Evolutionary conservation across 1,139 yeast genomes (phyloP).

Genomic region (Zygosaccharomyces pseudobailii): DNA sequence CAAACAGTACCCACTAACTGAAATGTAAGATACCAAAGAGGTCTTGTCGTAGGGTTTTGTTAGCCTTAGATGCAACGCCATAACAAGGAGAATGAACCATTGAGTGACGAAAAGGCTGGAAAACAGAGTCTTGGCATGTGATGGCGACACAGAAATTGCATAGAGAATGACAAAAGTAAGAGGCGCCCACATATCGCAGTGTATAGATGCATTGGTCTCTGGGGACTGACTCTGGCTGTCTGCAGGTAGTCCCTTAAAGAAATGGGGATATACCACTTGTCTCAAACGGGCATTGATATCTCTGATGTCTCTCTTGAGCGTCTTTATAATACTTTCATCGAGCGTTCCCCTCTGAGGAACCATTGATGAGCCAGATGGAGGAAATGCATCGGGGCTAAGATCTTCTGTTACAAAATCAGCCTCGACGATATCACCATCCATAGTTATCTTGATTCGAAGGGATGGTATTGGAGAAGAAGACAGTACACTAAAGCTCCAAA

Average conservation of each 20-base stretch:
- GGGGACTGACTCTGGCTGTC: constrained; percentile 3
- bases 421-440: constrained; percentile 2
- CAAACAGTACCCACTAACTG: constrained; percentile 31
- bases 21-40: constrained; percentile 29
- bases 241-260: constrained; percentile 8
- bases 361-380: not conserved
- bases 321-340: constrained; percentile 29
- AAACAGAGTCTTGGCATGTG: constrained; percentile 27
- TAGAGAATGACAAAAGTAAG: constrained; percentile 29
- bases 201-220: constrained; percentile 10
- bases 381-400: constrained; percentile 1
- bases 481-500: not conserved
- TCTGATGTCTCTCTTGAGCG: constrained; percentile 31
- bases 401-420: constrained; percentile 5
- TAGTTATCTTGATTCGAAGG: not conserved
- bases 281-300: constrained; percentile 31
- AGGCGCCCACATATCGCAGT: constrained; percentile 35
- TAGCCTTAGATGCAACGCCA: constrained; percentile 30
- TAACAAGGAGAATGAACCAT: constrained; percentile 27
- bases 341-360: constrained; percentile 29
- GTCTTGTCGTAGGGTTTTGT: constrained; percentile 23
- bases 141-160: constrained; percentile 25
- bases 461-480: no score
- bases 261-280: constrained; percentile 33
- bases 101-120: constrained; percentile 30